Conservation (phyloP, 208 protist species). For the Blastocrithidia nonstop region DNA sequence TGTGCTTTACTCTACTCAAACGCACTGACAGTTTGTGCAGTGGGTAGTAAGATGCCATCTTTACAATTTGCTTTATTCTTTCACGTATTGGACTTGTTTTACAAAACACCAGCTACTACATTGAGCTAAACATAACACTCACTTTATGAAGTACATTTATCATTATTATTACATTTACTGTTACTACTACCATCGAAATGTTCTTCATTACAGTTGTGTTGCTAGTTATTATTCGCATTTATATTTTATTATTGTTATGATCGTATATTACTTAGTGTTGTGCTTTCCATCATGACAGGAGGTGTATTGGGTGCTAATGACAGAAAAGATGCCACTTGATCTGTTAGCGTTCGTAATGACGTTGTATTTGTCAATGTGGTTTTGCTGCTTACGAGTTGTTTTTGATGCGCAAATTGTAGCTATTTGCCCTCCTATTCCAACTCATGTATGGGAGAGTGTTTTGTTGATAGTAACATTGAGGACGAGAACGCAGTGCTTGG, state of each 20-base stretch:
- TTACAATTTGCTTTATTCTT: constrained; percentile 1
- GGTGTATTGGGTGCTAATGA: constrained; percentile 26
- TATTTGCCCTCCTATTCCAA: too few relatives aligned
- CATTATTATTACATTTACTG: constrained; percentile 1
- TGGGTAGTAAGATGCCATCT: constrained; percentile 54
- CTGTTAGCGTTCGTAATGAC: constrained; percentile 40
- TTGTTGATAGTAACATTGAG: too few relatives aligned
- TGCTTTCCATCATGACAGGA: constrained; percentile 5
- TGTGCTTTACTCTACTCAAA: constrained; percentile 27
- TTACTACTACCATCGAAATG: constrained; percentile 1
- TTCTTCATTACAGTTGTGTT: too few relatives aligned
- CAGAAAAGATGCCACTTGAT: constrained; percentile 24
- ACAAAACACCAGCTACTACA: constrained; percentile 72
- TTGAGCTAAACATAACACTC: constrained; percentile 35
- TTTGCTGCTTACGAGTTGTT: constrained; percentile 9
- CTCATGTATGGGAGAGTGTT: too few relatives aligned
- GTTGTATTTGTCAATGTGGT: constrained; percentile 23
- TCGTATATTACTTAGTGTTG: constrained; percentile 2
- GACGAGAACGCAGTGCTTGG: too few relatives aligned
- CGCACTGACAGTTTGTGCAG: constrained; percentile 14
- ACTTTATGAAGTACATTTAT: too few relatives aligned
- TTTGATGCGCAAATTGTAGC: neutral
- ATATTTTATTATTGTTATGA: too few relatives aligned
- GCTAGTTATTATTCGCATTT: too few relatives aligned
- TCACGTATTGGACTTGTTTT: constrained; percentile 9